These are phyloP conservation scores for Puccinia brachypodii DNA, from an alignment of 1,284 basidiomycete species.

Conservation along the genomic window DNA sequence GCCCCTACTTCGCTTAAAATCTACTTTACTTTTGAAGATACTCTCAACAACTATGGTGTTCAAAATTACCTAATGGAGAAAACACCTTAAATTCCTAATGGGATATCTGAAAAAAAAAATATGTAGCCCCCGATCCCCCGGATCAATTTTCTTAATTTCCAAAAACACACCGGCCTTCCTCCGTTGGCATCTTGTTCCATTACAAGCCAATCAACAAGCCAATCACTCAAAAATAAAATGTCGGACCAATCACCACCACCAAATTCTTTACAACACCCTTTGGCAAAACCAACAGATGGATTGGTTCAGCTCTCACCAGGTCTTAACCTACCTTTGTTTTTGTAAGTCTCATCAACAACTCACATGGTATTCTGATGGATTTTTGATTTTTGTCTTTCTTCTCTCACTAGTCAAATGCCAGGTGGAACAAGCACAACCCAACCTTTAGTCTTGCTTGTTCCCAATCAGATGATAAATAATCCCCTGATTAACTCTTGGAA, in stretches of 20 bases:
- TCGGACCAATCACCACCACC: neutral
- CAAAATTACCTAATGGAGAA: neutral
- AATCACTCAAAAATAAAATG: too few species aligned
- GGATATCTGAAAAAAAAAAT: neutral
- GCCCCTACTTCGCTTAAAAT: too few species aligned
- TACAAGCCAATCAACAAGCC: too few species aligned
- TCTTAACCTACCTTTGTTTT: neutral
- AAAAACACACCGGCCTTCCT: neutral
- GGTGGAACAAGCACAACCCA: neutral
- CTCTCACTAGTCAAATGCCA: neutral
- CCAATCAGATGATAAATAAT: neutral
- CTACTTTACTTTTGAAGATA: too few species aligned
- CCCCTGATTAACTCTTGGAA: too few species aligned
- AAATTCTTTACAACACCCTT: neutral
- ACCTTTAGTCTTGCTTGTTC: neutral
- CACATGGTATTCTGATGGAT: neutral
- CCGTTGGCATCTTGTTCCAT: too few species aligned
- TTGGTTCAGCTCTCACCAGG: neutral
- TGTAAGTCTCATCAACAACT: neutral
- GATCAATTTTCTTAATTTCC: neutral
- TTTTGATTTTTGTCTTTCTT: too few species aligned
- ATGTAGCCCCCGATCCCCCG: neutral
- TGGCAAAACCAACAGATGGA: neutral
- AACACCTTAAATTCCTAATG: neutral
- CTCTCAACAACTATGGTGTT: conserved; percentile 1